Base-by-base conservation (phyloP, 2,329 filamentous ascomycete species). In the Diaporthe aspalathi region DNA sequence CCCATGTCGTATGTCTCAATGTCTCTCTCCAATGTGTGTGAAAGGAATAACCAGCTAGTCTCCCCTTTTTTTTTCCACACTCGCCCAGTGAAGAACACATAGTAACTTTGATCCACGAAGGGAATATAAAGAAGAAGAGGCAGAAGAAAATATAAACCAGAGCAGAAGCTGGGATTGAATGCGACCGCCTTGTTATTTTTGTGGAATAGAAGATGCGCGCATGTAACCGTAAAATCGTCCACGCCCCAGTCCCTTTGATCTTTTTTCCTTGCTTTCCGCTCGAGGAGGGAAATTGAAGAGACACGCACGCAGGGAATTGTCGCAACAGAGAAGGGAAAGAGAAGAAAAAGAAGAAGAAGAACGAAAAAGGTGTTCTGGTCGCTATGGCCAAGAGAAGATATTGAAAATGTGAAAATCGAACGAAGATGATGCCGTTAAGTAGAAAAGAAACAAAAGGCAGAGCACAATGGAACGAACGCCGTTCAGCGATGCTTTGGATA, bases 351-450 rank as follows among this genome's bases (percentile, higher is more conserved):
- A 60, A 43, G 35, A 24, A 24, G 38, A 50, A 47, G n/a, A 9
- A 9, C 5, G 32, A 27, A 45, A 70, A 49, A 50, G 49, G 68
- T 66, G 29, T 65, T 68, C 56, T 60, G 53, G 67, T 68, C 67
- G 53, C 53, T 68, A 60, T 68, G 67, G 67, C 67, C 43, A 71
- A 54, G 53, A 54, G 38, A 63, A 63, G 49, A 53, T 56, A n/a
- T 68, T 68, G 67, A 57, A 69, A 74, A 68, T 62, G 73, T 73
- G 65, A 67, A 56, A 73, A 63, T 69, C 73, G 71, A 74, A 74
- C 74, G 71, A 68, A 71, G 67, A 74, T 73, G 70, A 73, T 67
- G 72, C 73, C 65, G 69, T 38, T 38, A 60, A 66, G 54, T 70
- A 62, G 38, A 38, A 38, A 45, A 45, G 38, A n/a, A 40, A 29